Conservation (phyloP, 495 filamentous ascomycete genomes). For the Poronia punctata region DNA sequence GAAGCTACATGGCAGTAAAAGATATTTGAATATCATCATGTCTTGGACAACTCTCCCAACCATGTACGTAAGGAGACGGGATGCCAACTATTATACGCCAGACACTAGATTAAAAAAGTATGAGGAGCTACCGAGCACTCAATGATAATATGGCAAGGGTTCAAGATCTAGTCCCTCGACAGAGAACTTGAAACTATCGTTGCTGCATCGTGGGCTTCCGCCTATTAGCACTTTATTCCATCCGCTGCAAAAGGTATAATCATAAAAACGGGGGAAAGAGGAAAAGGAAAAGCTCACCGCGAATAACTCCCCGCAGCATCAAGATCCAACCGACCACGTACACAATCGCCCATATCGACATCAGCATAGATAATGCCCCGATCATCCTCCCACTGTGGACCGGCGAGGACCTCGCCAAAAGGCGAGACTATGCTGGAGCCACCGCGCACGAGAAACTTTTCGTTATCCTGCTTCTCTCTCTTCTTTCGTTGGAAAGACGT, state of each 20-base stretch:
- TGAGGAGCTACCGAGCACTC: background rate
- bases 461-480: background rate
- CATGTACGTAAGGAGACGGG: no score
- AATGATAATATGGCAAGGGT: slow-evolving; percentile 54
- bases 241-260: background rate
- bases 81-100: no score
- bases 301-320: slow-evolving; percentile 77
- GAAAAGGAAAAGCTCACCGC: slow-evolving; percentile 24
- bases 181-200: slow-evolving; percentile 71
- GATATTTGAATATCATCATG: no score
- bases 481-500: slow-evolving; percentile 15
- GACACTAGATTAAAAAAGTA: no score
- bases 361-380: slow-evolving; percentile 39
- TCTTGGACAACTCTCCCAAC: no score
- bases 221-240: background rate
- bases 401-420: slow-evolving; percentile 66
- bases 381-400: slow-evolving; percentile 79
- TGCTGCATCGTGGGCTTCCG: slow-evolving; percentile 34
- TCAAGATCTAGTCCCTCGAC: slow-evolving; percentile 67
- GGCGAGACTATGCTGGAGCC: slow-evolving; percentile 81
- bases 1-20: no score
- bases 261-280: background rate
- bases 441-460: slow-evolving; percentile 53
- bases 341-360: slow-evolving; percentile 46
- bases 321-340: slow-evolving; percentile 50